Evolutionary conservation across 192 early-diverging fungal species (phyloP), one percentile per base, ranked within the genome.

Genomic region (Jimgerdemannia lactiflua): DNA sequence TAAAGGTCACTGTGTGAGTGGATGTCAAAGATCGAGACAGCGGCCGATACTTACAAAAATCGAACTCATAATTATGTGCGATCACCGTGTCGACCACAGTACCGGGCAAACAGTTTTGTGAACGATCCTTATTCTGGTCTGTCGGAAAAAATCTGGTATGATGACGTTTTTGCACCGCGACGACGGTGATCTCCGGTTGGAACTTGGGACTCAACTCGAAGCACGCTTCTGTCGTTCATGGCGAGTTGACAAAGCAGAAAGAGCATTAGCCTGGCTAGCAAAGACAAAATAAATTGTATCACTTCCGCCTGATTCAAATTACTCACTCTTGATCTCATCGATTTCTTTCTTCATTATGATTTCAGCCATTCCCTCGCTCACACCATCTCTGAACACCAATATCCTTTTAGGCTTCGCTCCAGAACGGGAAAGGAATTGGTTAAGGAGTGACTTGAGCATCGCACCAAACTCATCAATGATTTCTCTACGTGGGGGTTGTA

Each of bases 351-450:
- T 71, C 43, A 92, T 76, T 3, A 95, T 89, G 64, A 89, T 82
- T 2, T 65, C 75, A 78, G 91, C 93, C 85, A 95, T 92, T 3
- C 91, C 89, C 66, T 98, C 95, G 41, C 91, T 90, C 41, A 96
- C 89, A 6, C 94, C 94, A 72, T 96, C 94, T 49, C 95, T 88
- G 82, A 93, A 96, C 71, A 95, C 89, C 19, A 96, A 7, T 69
- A 96, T 94, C 43, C 89, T 80, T 40, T 74, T 42, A 0, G 95
- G 94, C 40, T 18, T 20, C 40, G 6, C 1, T 64, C 89, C 82
- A 77, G 87, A 93, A 41, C 78, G 74, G 67, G 88, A 81, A 19
- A 18, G 19, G 77, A 76, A 91, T 68, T 75, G 81, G 41, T 86
- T 78, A 80, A 90, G 85, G 40, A 90, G 75, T 20, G 89, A 83